A percentile compares a stretch with the other conserved stretches of the same genome.
Evolutionary conservation across 1,284 basidiomycete genomes (phyloP).

Genomic region (Ganoderma resinaceum): DNA sequence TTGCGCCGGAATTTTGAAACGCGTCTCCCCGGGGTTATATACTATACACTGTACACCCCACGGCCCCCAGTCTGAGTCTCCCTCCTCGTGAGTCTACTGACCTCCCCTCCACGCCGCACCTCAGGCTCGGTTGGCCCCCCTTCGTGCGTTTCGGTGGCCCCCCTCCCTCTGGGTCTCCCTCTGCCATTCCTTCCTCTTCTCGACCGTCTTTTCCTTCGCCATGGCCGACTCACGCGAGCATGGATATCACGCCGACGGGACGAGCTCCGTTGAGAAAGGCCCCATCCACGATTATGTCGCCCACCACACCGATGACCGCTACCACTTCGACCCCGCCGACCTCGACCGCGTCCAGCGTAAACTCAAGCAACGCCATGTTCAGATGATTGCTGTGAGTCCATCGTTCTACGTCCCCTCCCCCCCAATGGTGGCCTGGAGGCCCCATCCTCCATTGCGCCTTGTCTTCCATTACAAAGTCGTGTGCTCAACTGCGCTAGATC

Average conservation of each 20-base stretch:
- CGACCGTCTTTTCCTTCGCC: neutral
- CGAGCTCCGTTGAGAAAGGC: constrained; percentile 42
- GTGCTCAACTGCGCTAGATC: constrained; percentile 49
- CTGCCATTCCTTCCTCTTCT: neutral
- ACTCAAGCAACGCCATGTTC: constrained; percentile 75
- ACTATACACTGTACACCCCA: constrained; percentile 1
- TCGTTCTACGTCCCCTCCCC: neutral
- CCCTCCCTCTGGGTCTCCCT: neutral
- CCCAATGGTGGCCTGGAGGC: neutral
- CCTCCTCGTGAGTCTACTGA: neutral
- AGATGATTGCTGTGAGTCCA: constrained; percentile 58
- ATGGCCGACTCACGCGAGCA: constrained; percentile 26
- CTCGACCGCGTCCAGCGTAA: constrained; percentile 67
- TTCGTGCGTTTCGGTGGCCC: constrained; percentile 17
- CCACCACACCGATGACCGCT: constrained; percentile 33
- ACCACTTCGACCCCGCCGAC: constrained; percentile 60
- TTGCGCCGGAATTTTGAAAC: constrained; percentile 4
- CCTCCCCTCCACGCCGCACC: constrained; percentile 21
- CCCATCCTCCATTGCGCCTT: neutral
- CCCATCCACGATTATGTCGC: constrained; percentile 37
- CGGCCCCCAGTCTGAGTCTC: constrained; percentile 13
- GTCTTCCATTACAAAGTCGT: neutral
- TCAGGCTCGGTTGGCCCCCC: constrained; percentile 20
- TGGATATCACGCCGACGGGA: constrained; percentile 31
- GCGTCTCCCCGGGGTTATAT: constrained; percentile 14